Evolutionary conservation across 257 asterid genomes (phyloP), one percentile per base, ranked within the genome.

Genomic region (Fraxinus anomala): DNA sequence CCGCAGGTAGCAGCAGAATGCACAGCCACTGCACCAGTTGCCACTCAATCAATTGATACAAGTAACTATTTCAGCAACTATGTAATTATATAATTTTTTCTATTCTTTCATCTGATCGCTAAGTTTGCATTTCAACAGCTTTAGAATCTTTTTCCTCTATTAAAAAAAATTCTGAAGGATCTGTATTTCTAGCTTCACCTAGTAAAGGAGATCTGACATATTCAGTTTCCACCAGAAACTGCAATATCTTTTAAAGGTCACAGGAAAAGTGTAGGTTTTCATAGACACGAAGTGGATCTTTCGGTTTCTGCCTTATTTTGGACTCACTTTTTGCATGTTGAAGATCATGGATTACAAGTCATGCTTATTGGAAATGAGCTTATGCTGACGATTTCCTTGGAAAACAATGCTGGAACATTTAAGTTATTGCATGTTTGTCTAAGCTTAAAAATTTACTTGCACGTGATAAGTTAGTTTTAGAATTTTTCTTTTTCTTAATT

Each of bases 1-100:
- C 97, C 93, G 21, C 85, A 63, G 28, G 82, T 74, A 68, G 51
- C 83, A 61, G 90, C 86, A 68, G 90, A 84, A 73, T 89, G 83
- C 51, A 80, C 83, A 72, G 65, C 73, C 47, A 78, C 84, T 70
- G 47, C 91, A 70, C 69, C 85, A 33, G 67, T 76, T 67, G 85
- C 92, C 24, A 77, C 75, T 80, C 81, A 33, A 73, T 80, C 82
- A 56, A 47, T 72, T 66, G 89, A 83, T 80, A 37, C 86, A 79
- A 93, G 93, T 92, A 85, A 71, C 26, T 28, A 3, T 59, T 33
- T 56, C 66, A 39, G 44, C 44, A 39, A 39, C 44, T 39, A 39
- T 14, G 26, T 21, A 31, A 47, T 69, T 65, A 51, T 73, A 19
- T 42, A 42, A 1, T 14, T 4, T 31, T 80, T 71, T 76, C 5